Base-by-base conservation (phyloP, 2,329 filamentous ascomycete species). In the Dothideomycetes sp. region DNA sequence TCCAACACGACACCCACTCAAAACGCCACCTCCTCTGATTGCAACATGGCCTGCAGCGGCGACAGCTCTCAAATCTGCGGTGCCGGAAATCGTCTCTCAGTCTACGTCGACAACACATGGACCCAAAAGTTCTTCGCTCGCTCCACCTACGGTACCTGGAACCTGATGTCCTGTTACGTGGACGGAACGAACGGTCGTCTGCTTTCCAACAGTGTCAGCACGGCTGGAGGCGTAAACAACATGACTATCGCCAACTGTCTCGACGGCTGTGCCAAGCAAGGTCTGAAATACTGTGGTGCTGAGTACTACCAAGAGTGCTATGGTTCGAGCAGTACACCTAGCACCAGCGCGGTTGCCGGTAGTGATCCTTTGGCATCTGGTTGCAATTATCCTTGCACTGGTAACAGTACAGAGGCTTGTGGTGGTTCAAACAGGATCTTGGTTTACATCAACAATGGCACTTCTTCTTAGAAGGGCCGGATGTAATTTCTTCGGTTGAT, bases 401-500 rank as follows among this genome's bases (percentile, higher is more conserved):
- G 53, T 9, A 57, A 58, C 43, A 44, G 36, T 33, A 53, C 48
- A n/a, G 54, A 58, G 49, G 49, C 50, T 19, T 58, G 55, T 48
- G 55, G 55, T 45, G 55, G 53, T 1, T 40, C 43, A 2, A 47
- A 46, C 33, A 41, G 47, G 13, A 47, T 56, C 12, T 33, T 54
- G 32, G 49, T 57, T 2, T 56, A 55, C 33, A 37, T 48, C 27
- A 51, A 51, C 43, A 52, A 52, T 31, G 50, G 50, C 18, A 52
- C 49, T 20, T n/a, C n/a, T n/a, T n/a, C n/a, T n/a, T n/a, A n/a
- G n/a, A n/a, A n/a, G n/a, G n/a, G n/a, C n/a, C n/a, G n/a, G n/a
- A n/a, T n/a, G n/a, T n/a, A n/a, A n/a, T n/a, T n/a, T n/a, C n/a
- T n/a, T n/a, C n/a, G n/a, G n/a, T n/a, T n/a, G n/a, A n/a, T n/a